Conservation (phyloP, 169 alveolate species). For the Cryptosporidium sp. region DNA sequence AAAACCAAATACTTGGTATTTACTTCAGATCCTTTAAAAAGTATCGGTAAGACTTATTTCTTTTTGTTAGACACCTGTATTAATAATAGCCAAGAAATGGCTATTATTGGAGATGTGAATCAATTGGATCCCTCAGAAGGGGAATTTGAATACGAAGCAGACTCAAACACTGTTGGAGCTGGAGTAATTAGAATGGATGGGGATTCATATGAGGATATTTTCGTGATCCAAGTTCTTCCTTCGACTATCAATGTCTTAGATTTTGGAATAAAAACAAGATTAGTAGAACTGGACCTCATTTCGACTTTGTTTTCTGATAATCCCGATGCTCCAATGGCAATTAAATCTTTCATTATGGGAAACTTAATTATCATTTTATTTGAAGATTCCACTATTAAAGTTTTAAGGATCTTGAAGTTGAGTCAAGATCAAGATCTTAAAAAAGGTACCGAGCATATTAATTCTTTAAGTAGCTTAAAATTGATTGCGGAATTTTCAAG, state of each 20-base stretch:
- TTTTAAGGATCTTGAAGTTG: background rate
- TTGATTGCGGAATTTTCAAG: background rate
- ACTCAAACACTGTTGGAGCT: conserved; percentile 53
- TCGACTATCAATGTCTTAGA: conserved; percentile 25
- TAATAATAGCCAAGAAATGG: background rate
- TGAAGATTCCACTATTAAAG: conserved; percentile 49
- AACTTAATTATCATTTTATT: conserved; percentile 20
- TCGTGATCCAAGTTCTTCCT: conserved; percentile 31
- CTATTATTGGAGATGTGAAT: conserved; percentile 47
- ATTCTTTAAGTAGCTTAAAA: background rate
- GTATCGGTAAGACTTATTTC: conserved; percentile 59
- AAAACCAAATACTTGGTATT: conserved; percentile 51
- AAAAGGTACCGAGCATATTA: background rate
- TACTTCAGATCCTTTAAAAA: conserved; percentile 65
- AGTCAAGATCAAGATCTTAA: background rate
- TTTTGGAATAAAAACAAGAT: conserved; percentile 23
- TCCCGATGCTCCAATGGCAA: conserved; percentile 67
- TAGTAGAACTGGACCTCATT: conserved; percentile 27
- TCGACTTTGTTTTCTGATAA: conserved; percentile 7
- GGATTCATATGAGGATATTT: background rate
- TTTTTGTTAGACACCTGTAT: conserved; percentile 36
- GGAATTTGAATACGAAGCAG: conserved; percentile 42
- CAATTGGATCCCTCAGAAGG: conserved; percentile 66
- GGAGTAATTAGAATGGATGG: conserved; percentile 32
- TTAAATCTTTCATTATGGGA: conserved; percentile 31